phyloP scores from a whole-genome alignment of 140 eudicot species.

The Flaveria floridana region DNA sequence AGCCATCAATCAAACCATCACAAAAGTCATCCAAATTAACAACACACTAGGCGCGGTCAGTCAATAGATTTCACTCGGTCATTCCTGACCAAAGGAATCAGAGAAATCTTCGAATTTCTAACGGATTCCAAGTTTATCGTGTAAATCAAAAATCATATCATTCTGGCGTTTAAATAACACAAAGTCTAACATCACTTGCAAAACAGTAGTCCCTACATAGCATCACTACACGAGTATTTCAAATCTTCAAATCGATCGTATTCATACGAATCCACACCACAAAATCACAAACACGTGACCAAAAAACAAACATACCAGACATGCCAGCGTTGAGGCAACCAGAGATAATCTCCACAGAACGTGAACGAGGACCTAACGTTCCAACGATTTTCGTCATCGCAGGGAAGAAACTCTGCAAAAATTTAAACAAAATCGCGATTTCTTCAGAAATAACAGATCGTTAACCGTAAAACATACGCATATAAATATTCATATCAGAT shows the following conservation, averaged over 20 bases:
- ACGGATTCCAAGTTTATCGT: neutral
- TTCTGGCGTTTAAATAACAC: neutral
- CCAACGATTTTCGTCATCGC: conserved; percentile 99
- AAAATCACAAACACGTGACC: neutral
- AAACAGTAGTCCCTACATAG: neutral
- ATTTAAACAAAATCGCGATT: conserved; percentile 6
- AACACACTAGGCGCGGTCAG: neutral
- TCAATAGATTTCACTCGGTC: neutral
- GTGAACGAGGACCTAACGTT: conserved; percentile 83
- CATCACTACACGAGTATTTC: conserved; percentile 21
- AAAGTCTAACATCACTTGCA: neutral
- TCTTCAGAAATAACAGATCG: conserved; percentile 14
- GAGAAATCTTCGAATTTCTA: neutral
- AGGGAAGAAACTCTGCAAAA: conserved; percentile 70
- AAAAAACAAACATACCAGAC: conserved; percentile 59
- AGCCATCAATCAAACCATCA: conserved; percentile 22
- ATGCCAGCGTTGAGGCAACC: conserved; percentile 91
- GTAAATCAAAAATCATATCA: neutral
- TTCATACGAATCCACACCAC: neutral
- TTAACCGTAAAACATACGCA: conserved; percentile 1
- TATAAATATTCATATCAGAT: neutral
- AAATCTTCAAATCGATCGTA: conserved; percentile 18
- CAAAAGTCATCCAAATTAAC: conserved; percentile 13
- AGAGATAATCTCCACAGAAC: conserved; percentile 74
- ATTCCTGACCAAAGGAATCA: neutral